Conservation (phyloP, 139 green algal species). For the Picochlorum sp. region DNA sequence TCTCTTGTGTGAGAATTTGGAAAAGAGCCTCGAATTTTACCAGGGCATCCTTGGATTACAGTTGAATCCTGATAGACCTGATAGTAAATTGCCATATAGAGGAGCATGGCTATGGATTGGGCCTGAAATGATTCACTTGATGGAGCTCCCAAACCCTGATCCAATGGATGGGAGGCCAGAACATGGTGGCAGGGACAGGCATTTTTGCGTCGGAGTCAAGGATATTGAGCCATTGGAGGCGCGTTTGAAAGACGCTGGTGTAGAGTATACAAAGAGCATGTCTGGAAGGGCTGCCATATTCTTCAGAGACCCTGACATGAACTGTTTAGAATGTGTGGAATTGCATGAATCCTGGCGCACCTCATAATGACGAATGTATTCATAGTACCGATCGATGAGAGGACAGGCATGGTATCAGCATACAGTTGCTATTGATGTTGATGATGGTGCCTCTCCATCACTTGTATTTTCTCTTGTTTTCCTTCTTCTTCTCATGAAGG, state of each 20-base stretch:
- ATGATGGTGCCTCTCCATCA: background rate
- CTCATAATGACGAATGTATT: background rate
- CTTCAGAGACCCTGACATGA: constrained; percentile 77
- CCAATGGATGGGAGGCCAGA: constrained; percentile 44
- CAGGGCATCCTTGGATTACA: constrained; percentile 55
- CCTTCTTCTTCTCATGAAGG: no score
- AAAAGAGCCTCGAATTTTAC: constrained; percentile 75
- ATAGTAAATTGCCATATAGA: constrained; percentile 79
- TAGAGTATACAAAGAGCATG: constrained; percentile 69
- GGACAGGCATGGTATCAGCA: background rate
- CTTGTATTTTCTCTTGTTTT: no score
- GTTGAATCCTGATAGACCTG: constrained; percentile 71
- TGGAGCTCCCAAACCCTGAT: constrained; percentile 88
- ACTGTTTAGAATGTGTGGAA: constrained; percentile 61
- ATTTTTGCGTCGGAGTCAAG: constrained; percentile 72
- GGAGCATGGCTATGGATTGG: constrained; percentile 80
- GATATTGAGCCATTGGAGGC: constrained; percentile 49
- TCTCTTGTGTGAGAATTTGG: constrained; percentile 68
- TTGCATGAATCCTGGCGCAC: constrained; percentile 41
- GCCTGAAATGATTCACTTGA: constrained; percentile 83
- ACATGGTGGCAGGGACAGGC: constrained; percentile 76
- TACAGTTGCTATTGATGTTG: background rate
- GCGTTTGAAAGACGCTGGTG: constrained; percentile 41
- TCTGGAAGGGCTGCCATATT: constrained; percentile 74
- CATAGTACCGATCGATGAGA: background rate